Conservation (phyloP, 495 filamentous ascomycete genomes). For the Eremomyces bilateralis region DNA sequence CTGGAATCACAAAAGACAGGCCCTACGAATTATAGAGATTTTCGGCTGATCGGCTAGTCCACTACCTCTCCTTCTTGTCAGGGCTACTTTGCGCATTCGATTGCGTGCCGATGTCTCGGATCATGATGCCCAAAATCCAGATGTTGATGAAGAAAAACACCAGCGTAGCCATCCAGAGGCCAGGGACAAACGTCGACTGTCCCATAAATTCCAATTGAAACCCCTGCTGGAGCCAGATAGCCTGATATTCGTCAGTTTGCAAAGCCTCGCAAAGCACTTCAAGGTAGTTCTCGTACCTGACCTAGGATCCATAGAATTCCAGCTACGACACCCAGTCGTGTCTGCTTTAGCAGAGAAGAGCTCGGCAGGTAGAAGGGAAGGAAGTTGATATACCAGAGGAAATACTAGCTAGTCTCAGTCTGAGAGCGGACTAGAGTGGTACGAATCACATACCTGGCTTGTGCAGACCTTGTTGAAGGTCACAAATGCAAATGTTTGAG, state of each 20-base stretch:
- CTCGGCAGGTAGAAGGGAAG: constrained; percentile 73
- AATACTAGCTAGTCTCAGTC: constrained; percentile 69
- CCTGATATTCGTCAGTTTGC: constrained; percentile 23
- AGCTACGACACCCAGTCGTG: constrained; percentile 36
- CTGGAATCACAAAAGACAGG: too few relatives aligned
- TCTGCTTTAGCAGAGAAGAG: constrained; percentile 43
- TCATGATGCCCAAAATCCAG: constrained; percentile 66
- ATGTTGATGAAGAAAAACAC: constrained; percentile 69
- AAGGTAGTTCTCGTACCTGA: constrained; percentile 30
- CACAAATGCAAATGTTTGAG: constrained; percentile 96
- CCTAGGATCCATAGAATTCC: constrained; percentile 47
- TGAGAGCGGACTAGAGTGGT: too few relatives aligned
- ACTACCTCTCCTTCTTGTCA: too few relatives aligned
- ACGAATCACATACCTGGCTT: constrained; percentile 75
- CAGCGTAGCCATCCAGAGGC: constrained; percentile 52
- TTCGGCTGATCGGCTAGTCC: too few relatives aligned
- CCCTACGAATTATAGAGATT: too few relatives aligned
- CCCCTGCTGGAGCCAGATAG: constrained; percentile 69
- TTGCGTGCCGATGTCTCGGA: constrained; percentile 40
- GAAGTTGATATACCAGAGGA: constrained; percentile 90
- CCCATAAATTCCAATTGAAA: constrained; percentile 80
- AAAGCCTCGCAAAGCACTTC: neutral
- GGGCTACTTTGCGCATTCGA: too few relatives aligned
- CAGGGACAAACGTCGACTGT: constrained; percentile 62
- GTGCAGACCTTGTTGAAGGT: constrained; percentile 98